Base-by-base conservation (phyloP, 1,284 basidiomycete genomes). In the Malassezia equina region DNA sequence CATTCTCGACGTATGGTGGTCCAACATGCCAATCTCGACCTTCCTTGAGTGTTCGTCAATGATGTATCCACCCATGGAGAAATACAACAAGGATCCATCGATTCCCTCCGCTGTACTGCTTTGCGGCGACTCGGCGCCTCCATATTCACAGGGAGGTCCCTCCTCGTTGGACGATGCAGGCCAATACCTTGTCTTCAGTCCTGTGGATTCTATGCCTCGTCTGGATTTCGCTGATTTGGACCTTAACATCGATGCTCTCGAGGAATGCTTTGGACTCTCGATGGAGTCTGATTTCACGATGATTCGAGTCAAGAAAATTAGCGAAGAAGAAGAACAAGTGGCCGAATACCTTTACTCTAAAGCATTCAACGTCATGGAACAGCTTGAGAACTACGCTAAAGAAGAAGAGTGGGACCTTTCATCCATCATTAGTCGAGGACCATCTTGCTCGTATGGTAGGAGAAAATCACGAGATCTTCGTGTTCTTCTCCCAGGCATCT, bases 151-250 rank as follows among this genome's bases (percentile, higher is more conserved):
- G 36, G 15, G 11, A 39, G 19, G 36, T 4, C 36, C 17, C 36
- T 19, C 36, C 7, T 39, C 19, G 12, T 19, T 57, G 36, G 55
- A 57, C 43, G 42, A 48, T 34, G 44, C 44, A 15, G 21, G 24
- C 1, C 55, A 57, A 36, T 47, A 44, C 45, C 40, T 51, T 6
- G 55, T 57, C 2, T 57, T 57, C 25, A 51, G 48, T 7, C 55
- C 55, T 7, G 49, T 57, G 15, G 55, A 57, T 27, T 41, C 50
- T 3, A 31, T 57, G 25, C 55, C 55, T 21, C 49, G 55, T 24
- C 45, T 57, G 4, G 55, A 57, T 31, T 52, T 57, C 42, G 55
- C 42, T 21, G 55, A 57, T 24, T 42, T 57, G 27, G 28, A 31
- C 11, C 51, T 51, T 3, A 43, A 51, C 19, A 24, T 51, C 21